Conservation (phyloP, 257 asterid genomes). For the Nicotiana paniculata region DNA sequence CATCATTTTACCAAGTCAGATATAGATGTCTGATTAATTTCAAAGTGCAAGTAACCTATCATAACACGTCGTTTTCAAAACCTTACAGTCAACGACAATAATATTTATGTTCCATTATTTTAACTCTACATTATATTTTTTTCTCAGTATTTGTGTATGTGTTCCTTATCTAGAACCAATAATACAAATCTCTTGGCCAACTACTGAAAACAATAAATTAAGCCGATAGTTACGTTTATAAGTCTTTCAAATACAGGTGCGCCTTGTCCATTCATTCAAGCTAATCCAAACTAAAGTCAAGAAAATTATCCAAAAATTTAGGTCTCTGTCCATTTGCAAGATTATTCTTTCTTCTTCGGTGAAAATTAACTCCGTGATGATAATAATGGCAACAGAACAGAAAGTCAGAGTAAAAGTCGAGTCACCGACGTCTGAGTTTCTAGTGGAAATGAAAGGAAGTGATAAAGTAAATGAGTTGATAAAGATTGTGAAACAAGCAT, state of each 20-base stretch:
- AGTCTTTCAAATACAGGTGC: background rate
- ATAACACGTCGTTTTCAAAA: background rate
- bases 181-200: background rate
- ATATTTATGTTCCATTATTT: background rate
- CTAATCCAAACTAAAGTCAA: background rate
- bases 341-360: too few relatives aligned
- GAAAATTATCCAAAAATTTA: background rate
- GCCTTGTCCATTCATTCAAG: background rate
- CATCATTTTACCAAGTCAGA: background rate
- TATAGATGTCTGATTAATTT: background rate
- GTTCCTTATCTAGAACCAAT: background rate
- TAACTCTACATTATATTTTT: background rate
- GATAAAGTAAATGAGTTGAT: constrained; percentile 20
- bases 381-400: background rate
- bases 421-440: constrained; percentile 25
- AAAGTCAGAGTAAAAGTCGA: constrained; percentile 24
- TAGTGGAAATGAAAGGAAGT: constrained; percentile 13
- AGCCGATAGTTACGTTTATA: background rate
- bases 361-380: background rate
- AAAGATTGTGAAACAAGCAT: constrained; percentile 8
- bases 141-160: background rate
- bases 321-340: too few relatives aligned
- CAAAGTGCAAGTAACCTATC: background rate
- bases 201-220: background rate
- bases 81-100: background rate